A percentile compares a stretch with the other conserved stretches of the same genome.
Evolutionary conservation across 2,329 filamentous ascomycete genomes (phyloP).

Genomic region (Alternaria dauci): DNA sequence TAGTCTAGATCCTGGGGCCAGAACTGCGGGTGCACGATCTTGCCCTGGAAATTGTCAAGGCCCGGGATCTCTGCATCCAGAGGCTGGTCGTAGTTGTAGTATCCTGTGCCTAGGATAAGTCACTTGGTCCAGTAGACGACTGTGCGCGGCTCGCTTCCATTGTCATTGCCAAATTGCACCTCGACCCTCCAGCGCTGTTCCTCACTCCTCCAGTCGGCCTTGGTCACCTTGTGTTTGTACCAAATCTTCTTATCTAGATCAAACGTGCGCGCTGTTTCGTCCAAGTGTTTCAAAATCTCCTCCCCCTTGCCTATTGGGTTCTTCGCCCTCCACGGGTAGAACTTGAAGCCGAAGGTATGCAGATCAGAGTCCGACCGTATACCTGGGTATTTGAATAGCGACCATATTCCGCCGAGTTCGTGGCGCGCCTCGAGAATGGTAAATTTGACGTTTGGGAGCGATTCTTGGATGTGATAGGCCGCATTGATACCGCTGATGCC

Average conservation of each 20-base stretch:
- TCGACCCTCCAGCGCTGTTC: constrained; percentile 59
- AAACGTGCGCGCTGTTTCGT: constrained; percentile 53
- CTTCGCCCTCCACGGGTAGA: constrained; percentile 70
- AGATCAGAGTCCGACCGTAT: constrained; percentile 64
- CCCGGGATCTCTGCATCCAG: constrained; percentile 70
- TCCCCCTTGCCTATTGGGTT: constrained; percentile 57
- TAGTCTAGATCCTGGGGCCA: constrained; percentile 77
- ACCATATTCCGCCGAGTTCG: constrained; percentile 78
- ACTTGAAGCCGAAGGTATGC: constrained; percentile 67
- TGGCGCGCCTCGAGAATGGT: constrained; percentile 73
- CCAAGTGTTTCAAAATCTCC: constrained; percentile 56
- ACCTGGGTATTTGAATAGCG: constrained; percentile 78
- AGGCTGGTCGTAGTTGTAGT: constrained; percentile 75
- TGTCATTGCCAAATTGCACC: constrained; percentile 34
- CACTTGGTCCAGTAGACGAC: constrained; percentile 56
- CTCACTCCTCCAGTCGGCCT: constrained; percentile 56
- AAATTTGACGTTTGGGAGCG: constrained; percentile 66
- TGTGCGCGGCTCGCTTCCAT: constrained; percentile 41
- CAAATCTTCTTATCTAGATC: constrained; percentile 58
- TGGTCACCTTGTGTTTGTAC: constrained; percentile 53
- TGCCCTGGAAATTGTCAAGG: constrained; percentile 70
- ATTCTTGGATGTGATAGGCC: constrained; percentile 72
- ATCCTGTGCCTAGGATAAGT: constrained; percentile 70
- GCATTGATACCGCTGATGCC: constrained; percentile 80
- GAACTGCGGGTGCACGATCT: constrained; percentile 74